These are phyloP conservation scores for Polyporus arcularius DNA, from an alignment of 768 basidiomycete species.

Conservation along the genomic window DNA sequence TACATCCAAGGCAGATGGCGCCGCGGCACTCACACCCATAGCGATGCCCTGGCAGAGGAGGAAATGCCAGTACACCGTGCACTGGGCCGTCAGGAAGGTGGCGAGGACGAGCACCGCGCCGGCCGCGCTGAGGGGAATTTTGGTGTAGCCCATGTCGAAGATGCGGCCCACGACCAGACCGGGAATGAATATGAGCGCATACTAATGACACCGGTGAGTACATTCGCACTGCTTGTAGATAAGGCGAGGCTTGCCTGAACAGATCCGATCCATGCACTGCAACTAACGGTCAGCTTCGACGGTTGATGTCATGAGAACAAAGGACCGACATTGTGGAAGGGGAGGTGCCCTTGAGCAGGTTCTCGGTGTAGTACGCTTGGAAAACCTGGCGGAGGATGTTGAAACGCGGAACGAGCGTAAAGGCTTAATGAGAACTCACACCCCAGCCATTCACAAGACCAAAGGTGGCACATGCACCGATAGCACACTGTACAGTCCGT, in stretches of 20 bases:
- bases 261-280: conserved; percentile 81
- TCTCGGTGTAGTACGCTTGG: conserved; percentile 69
- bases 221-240: background rate
- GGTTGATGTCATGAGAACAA: background rate
- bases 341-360: conserved; percentile 46
- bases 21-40: conserved; percentile 52
- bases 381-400: conserved; percentile 49
- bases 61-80: conserved; percentile 77
- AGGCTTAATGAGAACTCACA: conserved; percentile 40
- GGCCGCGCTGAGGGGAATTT: conserved; percentile 46
- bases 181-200: conserved; percentile 62
- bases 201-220: conserved; percentile 39
- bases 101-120: conserved; percentile 52
- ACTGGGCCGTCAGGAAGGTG: conserved; percentile 71
- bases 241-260: conserved; percentile 48
- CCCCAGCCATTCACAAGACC: conserved; percentile 79
- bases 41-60: conserved; percentile 72
- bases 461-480: conserved; percentile 54
- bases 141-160: conserved; percentile 74
- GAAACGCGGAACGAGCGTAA: background rate
- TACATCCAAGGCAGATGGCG: background rate
- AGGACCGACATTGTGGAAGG: conserved; percentile 62
- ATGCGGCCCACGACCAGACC: conserved; percentile 65
- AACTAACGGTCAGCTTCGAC: background rate
- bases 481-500: conserved; percentile 1